Base-by-base conservation (phyloP, 768 basidiomycete genomes). In the Pisolithus microcarpus region DNA sequence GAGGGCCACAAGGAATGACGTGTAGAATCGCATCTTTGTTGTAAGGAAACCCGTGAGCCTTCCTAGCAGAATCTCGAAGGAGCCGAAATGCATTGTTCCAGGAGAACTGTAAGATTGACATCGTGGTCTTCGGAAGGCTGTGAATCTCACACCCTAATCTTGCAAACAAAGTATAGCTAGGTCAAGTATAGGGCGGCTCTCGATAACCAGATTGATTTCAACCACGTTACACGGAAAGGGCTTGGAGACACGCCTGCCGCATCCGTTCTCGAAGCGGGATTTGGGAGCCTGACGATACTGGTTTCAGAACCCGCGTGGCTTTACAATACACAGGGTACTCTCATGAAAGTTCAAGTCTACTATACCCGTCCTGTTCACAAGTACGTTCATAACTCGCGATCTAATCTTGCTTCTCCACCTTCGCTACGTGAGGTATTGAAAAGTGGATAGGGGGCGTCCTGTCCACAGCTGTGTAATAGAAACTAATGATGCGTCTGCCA, bases 31-130 rank as follows among this genome's bases (percentile, higher is more conserved):
- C 73, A 72, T 56, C 61, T 61, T 3, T 56, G 64, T 44, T 26
- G 64, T 75, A 52, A 67, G 68, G 46, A 65, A 71, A 76, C 55
- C 66, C 74, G 4, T 76, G n/a, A 58, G 74, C 39, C 64, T 72
- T 58, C 50, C 73, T 48, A 75, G 75, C 53, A 64, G 11, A 63
- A 62, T 8, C 68, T 2, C 4, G 61, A 63, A 30, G 73, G 74
- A 54, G 73, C 71, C 1, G 67, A 67, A 44, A 57, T 40, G 65
- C 75, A n/a, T 56, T 76, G 19, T 47, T 62, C 2, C 55, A 58
- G 2, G 66, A 69, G 2, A 67, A 34, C 5, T 34, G 10, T 11
- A 34, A 70, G 38, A 59, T 68, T 19, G 72, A 73, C 45, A 73
- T 62, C 1, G 62, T 70, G 7, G 59, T 64, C 44, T 68, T 75